Percentiles rank a stretch among this genome's conserved stretches.
Conservation (phyloP, 805 yeast genomes). For the Candida adriatica region DNA sequence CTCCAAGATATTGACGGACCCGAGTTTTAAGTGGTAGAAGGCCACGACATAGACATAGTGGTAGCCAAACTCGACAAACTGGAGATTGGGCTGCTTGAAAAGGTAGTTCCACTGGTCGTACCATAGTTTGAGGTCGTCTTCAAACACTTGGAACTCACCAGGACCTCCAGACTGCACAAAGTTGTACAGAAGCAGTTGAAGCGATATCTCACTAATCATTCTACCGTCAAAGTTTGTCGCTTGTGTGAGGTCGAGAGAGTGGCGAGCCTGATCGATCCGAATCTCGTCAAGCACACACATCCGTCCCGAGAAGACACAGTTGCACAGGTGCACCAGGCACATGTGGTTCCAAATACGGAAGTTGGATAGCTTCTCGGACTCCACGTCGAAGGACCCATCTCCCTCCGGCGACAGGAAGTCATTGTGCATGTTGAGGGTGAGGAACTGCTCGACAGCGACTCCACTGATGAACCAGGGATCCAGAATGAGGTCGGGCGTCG, state of each 20-base stretch:
- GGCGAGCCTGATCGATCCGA: constrained; percentile 50
- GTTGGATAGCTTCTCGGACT: constrained; percentile 34
- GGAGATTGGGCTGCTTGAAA: constrained; percentile 63
- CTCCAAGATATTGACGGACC: constrained; percentile 9
- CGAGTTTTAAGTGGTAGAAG: constrained; percentile 32
- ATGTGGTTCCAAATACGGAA: constrained; percentile 69
- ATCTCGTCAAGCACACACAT: constrained; percentile 54
- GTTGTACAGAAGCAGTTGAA: constrained; percentile 51
- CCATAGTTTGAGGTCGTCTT: constrained; percentile 53
- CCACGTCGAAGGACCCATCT: constrained; percentile 22
- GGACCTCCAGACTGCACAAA: constrained; percentile 38
- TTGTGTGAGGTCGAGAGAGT: constrained; percentile 46
- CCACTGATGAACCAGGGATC: constrained; percentile 72
- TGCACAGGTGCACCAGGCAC: constrained; percentile 58
- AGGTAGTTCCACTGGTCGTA: constrained; percentile 61
- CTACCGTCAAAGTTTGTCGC: constrained; percentile 80
- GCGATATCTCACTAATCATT: constrained; percentile 68
- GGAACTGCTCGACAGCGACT: constrained; percentile 55
- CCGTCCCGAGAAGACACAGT: constrained; percentile 60
- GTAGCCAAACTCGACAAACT: constrained; percentile 67
- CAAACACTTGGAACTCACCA: constrained; percentile 28
- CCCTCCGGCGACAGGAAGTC: constrained; percentile 12
- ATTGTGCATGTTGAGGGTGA: constrained; percentile 38
- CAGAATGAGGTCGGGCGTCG: constrained; percentile 43
- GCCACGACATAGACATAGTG: constrained; percentile 54